A percentile compares a stretch with the other conserved stretches of the same genome.
phyloP scores from a whole-genome alignment of 495 filamentous ascomycete species.

The Pseudevernia furfuracea region DNA sequence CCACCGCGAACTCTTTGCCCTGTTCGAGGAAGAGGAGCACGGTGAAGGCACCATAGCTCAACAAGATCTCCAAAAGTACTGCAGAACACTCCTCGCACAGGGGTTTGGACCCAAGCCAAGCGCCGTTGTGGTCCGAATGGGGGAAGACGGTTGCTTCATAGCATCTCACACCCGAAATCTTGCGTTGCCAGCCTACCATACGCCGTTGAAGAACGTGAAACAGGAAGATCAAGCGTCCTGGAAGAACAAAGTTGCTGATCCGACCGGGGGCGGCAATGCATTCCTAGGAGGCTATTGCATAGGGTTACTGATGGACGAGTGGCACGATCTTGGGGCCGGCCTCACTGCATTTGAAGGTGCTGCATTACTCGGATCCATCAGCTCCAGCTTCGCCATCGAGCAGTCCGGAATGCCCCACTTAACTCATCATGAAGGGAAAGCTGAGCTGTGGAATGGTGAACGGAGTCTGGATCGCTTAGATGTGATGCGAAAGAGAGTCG shows the following conservation, averaged over 20 bases:
- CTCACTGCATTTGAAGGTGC: conserved; percentile 28
- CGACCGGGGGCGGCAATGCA: conserved; percentile 91
- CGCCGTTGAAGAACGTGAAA: not conserved
- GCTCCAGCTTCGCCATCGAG: conserved; percentile 89
- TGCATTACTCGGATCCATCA: conserved; percentile 70
- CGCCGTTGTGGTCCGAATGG: conserved; percentile 46
- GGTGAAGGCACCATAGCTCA: not conserved
- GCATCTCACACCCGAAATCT: conserved; percentile 32
- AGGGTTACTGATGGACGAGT: conserved; percentile 9
- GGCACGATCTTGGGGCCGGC: not conserved
- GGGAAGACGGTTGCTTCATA: conserved; percentile 53
- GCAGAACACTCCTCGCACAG: conserved; percentile 47
- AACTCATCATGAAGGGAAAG: conserved; percentile 38
- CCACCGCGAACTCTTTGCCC: conserved; percentile 60
- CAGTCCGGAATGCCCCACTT: conserved; percentile 77
- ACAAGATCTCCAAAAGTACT: not conserved
- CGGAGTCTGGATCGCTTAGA: not conserved
- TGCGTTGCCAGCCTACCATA: conserved; percentile 27
- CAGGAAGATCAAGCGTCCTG: not conserved
- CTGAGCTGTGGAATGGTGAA: conserved; percentile 77
- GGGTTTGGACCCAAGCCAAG: conserved; percentile 44
- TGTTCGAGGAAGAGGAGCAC: conserved; percentile 7
- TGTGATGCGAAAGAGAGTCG: not conserved
- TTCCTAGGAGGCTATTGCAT: conserved; percentile 63
- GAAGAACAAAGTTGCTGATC: conserved; percentile 61